Evolutionary conservation across 257 asterid genomes (phyloP).

Genomic region (Echium plantagineum): DNA sequence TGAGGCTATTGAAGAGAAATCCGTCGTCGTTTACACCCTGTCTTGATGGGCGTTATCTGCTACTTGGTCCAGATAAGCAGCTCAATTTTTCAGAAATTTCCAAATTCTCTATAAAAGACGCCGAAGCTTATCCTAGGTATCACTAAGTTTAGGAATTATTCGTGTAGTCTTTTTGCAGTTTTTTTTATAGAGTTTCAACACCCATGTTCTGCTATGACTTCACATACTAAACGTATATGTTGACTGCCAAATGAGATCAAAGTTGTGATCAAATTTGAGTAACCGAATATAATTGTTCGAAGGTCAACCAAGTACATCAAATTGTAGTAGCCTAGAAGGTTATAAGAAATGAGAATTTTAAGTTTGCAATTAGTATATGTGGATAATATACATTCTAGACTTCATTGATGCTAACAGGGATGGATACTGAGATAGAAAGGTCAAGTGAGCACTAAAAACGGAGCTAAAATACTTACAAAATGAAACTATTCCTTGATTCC

Average conservation of each 20-base stretch:
- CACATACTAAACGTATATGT: background rate
- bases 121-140: constrained; percentile 73
- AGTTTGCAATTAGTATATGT: background rate
- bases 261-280: background rate
- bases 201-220: background rate
- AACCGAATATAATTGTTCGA: background rate
- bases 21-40: constrained; percentile 97
- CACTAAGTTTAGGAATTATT: too few species aligned
- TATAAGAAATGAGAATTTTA: background rate
- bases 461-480: too few species aligned
- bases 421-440: background rate
- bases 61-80: constrained; percentile 69
- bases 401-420: background rate
- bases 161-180: background rate
- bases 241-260: background rate
- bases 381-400: background rate
- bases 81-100: constrained; percentile 71
- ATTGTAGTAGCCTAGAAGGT: too few species aligned
- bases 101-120: constrained; percentile 73
- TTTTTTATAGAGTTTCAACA: background rate
- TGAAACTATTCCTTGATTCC: background rate
- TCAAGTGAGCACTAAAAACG: background rate
- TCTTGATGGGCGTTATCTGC: constrained; percentile 74
- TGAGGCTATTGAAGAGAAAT: constrained; percentile 68
- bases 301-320: background rate